Conservation (phyloP, 2,329 filamentous ascomycete species). For the Colletotrichum aenigma region DNA sequence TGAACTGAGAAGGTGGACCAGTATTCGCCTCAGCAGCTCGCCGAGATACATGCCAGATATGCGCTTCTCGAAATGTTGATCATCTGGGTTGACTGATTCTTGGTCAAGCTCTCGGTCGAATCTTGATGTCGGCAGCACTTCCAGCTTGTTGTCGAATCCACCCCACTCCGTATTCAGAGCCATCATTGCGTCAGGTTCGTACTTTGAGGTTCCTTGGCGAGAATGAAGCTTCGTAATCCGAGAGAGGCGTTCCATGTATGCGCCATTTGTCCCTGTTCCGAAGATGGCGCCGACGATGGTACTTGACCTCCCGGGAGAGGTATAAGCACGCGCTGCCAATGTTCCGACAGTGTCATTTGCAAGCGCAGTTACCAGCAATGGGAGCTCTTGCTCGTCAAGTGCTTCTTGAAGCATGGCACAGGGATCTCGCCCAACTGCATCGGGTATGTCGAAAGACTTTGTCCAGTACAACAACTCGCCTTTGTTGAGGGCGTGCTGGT, state of each 20-base stretch:
- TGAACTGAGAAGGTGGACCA: conserved; percentile 48
- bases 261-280: conserved; percentile 76
- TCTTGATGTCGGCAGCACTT: conserved; percentile 70
- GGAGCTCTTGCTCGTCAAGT: conserved; percentile 71
- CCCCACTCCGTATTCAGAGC: conserved; percentile 85
- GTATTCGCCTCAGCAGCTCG: conserved; percentile 71
- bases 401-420: conserved; percentile 74
- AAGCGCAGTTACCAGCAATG: conserved; percentile 73
- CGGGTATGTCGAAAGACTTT: conserved; percentile 80
- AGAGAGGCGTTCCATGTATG: conserved; percentile 75
- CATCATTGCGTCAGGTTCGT: conserved; percentile 57
- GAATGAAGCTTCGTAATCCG: conserved; percentile 62
- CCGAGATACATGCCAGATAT: conserved; percentile 84
- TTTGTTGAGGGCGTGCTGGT: conserved; percentile 70
- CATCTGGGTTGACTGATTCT: conserved; percentile 73
- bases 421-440: conserved; percentile 76
- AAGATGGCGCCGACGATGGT: conserved; percentile 81
- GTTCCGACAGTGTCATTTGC: conserved; percentile 85
- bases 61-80: conserved; percentile 84
- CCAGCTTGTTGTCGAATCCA: conserved; percentile 75
- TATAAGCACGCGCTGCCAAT: conserved; percentile 79
- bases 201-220: not conserved
- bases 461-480: conserved; percentile 80
- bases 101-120: conserved; percentile 72
- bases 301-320: conserved; percentile 70